These are phyloP conservation scores for Mrakia gelida DNA, from an alignment of 768 basidiomycete species.

Conservation along the genomic window DNA sequence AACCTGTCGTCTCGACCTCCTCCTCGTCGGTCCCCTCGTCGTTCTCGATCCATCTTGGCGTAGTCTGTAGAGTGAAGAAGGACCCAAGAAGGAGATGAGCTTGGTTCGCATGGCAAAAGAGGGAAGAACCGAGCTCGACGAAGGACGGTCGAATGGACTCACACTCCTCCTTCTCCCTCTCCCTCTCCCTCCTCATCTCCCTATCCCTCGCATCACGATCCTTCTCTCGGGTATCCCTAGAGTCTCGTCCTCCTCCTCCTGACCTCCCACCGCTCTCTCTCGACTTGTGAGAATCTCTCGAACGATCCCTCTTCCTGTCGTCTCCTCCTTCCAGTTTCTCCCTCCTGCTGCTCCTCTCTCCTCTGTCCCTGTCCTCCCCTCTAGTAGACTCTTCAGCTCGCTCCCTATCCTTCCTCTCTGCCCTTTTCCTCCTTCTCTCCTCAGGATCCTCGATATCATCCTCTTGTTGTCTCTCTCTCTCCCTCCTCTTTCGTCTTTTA, in stretches of 20 bases:
- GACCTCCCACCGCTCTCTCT: neutral
- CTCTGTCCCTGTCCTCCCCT: conserved; percentile 19
- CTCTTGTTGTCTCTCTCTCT: conserved; percentile 54
- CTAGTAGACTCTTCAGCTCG: conserved; percentile 13
- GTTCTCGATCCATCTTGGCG: conserved; percentile 43
- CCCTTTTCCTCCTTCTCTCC: conserved; percentile 30
- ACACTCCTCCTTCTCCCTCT: conserved; percentile 38
- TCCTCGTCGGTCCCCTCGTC: conserved; percentile 35
- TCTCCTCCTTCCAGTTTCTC: neutral
- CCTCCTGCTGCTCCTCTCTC: neutral
- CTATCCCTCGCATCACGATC: conserved; percentile 19
- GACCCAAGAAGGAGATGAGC: neutral
- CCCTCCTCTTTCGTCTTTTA: conserved; percentile 53
- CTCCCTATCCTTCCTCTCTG: conserved; percentile 25
- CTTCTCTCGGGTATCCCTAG: neutral
- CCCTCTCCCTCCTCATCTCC: conserved; percentile 36
- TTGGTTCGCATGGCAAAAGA: neutral
- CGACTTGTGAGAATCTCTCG: conserved; percentile 9
- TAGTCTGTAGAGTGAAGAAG: neutral
- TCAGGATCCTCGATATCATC: conserved; percentile 33
- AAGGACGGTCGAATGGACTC: neutral
- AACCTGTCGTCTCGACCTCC: conserved; percentile 23
- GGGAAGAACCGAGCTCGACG: neutral
- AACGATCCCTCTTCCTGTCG: conserved; percentile 19
- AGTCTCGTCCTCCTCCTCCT: neutral